Conservation (phyloP, 116 monocot species). For the Papilionanthe hybrid region DNA sequence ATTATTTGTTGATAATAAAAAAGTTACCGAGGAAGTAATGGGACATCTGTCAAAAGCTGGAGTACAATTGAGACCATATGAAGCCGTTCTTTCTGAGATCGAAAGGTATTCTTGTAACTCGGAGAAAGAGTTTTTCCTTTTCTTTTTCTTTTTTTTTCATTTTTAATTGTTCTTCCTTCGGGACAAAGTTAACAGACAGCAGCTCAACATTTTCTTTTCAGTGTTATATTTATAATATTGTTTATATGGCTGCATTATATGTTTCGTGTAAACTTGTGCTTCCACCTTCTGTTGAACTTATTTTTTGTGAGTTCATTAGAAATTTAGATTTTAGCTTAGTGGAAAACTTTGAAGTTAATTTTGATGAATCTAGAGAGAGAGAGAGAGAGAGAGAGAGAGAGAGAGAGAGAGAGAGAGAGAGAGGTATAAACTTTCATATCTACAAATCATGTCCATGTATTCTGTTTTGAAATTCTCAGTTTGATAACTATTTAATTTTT, state of each 20-base stretch:
- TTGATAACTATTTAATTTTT: background rate
- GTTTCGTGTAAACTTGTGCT: background rate
- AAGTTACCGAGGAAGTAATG: slow-evolving; percentile 63
- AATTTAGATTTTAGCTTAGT: background rate
- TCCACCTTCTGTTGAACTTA: background rate
- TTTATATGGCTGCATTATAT: background rate
- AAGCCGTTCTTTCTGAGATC: slow-evolving; percentile 64
- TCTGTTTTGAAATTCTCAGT: background rate
- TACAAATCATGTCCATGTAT: background rate
- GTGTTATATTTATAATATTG: background rate
- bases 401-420: no score
- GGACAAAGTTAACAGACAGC: background rate
- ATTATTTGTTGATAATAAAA: slow-evolving; percentile 69
- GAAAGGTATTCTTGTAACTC: slow-evolving; percentile 47
- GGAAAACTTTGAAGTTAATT: background rate
- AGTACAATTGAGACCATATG: slow-evolving; percentile 74
- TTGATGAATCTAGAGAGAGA: background rate
- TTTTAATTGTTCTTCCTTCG: background rate
- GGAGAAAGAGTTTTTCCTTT: background rate
- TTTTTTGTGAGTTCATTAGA: background rate
- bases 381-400: no score
- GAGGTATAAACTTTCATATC: background rate
- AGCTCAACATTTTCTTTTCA: background rate
- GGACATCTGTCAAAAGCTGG: slow-evolving; percentile 57
- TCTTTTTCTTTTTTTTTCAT: background rate